phyloP scores from a whole-genome alignment of 345 rosid species.

The Kandelia obovata region DNA sequence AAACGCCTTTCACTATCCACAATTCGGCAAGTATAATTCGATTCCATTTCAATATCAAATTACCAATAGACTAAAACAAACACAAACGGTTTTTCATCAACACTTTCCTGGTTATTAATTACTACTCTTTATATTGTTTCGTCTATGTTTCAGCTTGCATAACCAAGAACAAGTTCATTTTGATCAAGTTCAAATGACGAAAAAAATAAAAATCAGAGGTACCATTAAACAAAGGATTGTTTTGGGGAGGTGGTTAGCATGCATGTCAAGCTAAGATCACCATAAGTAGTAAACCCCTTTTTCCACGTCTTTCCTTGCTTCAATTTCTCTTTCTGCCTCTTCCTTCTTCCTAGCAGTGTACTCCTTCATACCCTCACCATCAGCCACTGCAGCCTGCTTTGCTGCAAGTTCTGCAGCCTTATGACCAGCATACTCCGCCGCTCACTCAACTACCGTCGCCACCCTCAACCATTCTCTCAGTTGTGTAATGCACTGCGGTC shows the following conservation, averaged over 20 bases:
- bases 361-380: conserved; percentile 53
- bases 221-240: too few species aligned
- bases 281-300: conserved; percentile 22
- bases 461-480: conserved; percentile 56
- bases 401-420: conserved; percentile 63
- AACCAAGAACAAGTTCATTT: too few species aligned
- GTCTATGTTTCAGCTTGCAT: too few species aligned
- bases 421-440: conserved; percentile 45
- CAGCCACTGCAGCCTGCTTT: conserved; percentile 45
- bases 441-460: conserved; percentile 44
- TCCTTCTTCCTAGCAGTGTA: conserved; percentile 72
- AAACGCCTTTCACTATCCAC: conserved; percentile 20
- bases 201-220: too few species aligned
- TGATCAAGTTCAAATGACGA: too few species aligned
- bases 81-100: too few species aligned
- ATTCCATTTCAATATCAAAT: background rate
- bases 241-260: too few species aligned
- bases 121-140: too few species aligned
- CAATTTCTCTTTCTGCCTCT: conserved; percentile 47
- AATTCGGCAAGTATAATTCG: background rate
- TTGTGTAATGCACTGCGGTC: conserved; percentile 62
- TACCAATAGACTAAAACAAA: too few species aligned
- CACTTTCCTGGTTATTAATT: too few species aligned
- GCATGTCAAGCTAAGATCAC: too few species aligned
- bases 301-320: conserved; percentile 27